These are phyloP conservation scores for Luffa acutangula DNA, from an alignment of 306 rosid genomes.

Conservation along the genomic window DNA sequence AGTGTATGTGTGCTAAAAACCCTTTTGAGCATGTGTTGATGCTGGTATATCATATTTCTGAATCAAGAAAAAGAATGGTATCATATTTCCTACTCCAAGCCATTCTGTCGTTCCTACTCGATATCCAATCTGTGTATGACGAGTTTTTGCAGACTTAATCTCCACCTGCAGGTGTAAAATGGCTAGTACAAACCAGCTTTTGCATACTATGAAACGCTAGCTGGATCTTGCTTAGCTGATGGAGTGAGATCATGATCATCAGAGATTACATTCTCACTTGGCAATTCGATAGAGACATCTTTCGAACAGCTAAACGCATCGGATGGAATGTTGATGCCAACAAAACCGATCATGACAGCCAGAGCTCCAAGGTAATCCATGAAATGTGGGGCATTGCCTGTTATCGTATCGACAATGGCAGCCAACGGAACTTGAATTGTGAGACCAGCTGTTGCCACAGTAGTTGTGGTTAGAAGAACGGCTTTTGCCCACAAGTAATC, in stretches of 20 bases:
- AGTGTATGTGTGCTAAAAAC: neutral
- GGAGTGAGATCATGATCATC: neutral
- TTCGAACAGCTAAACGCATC: slow-evolving; percentile 32
- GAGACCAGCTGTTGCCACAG: slow-evolving; percentile 95
- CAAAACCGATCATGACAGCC: slow-evolving; percentile 77
- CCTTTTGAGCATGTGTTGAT: neutral
- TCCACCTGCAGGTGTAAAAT: neutral
- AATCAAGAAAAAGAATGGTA: neutral
- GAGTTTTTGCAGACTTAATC: neutral
- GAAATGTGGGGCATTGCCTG: slow-evolving; percentile 62
- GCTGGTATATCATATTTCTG: neutral
- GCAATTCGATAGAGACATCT: slow-evolving; percentile 36
- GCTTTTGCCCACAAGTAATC: slow-evolving; percentile 98
- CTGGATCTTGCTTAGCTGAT: neutral
- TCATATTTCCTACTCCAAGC: too few species aligned
- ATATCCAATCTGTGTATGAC: neutral
- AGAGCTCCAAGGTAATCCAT: slow-evolving; percentile 75
- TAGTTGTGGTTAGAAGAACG: slow-evolving; percentile 87
- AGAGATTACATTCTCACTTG: slow-evolving; percentile 18
- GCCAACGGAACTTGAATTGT: slow-evolving; percentile 94
- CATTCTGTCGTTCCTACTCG: neutral
- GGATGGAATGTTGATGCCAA: slow-evolving; percentile 72
- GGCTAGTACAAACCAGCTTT: neutral
- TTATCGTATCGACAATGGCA: slow-evolving; percentile 67
- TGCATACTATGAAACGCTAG: neutral